Base-by-base conservation (phyloP, 208 protist genomes). In the Acanthamoeba sp. region DNA sequence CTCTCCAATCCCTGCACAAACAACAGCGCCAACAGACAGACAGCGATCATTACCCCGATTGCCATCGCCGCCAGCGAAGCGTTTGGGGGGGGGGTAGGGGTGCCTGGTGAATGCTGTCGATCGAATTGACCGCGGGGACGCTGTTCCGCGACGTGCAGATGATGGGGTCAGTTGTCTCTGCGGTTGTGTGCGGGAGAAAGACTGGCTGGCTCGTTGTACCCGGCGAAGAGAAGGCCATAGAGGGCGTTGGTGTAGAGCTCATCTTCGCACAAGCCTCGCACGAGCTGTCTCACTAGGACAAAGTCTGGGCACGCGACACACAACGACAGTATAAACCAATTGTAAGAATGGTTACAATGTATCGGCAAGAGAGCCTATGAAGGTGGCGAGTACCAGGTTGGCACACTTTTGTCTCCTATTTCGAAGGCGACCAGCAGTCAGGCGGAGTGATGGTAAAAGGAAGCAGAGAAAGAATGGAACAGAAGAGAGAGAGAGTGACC, bases 191-290 rank as follows among this genome's bases (percentile, higher is more conserved):
- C n/a, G 62, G 29, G 62, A 69, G 62, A 9, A 36, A 29, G 62
- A 6, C 62, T 7, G n/a, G 32, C 16, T 38, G 32, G 10, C 9
- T 9, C 27, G 9, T 14, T 34, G 59, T 38, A 85, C 76, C 59
- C 38, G 20, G 84, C 50, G 24, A 91, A 91, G 27, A 91, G 27
- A 5, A 91, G 57, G 34, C 84, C 84, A 24, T 91, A 91, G 55
- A 91, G 84, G 27, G 84, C 48, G 57, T 91, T 91, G n/a, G 55
- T 91, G 84, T 91, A 91, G 59, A 73, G 55, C 55, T 91, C 84
- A 38, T 64, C 84, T 32, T 64, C 55, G 55, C 55, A 73, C 6
- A 91, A 48, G 22, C 84, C 84, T 5, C 84, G 84, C 57, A 91
- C 84, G 14, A 91, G 84, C 40, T 91, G 84, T 5, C 84, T 22